Evolutionary conservation across 2,329 filamentous ascomycete species (phyloP).

Genomic region (Blastomyces percursus): DNA sequence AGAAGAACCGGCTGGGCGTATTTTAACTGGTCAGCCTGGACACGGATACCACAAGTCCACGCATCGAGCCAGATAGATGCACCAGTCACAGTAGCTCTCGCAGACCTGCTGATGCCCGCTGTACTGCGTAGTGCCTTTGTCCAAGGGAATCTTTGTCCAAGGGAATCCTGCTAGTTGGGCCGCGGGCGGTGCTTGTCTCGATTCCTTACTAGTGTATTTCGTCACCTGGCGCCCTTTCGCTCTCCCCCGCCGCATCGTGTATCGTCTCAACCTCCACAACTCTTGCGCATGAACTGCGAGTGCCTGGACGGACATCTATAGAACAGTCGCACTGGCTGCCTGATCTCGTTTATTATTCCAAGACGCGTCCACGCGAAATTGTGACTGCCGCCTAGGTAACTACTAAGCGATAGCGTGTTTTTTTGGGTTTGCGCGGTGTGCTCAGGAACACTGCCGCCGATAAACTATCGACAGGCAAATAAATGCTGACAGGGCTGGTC

Average conservation of each 20-base stretch:
- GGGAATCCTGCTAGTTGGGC: no score
- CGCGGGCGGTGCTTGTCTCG: neutral
- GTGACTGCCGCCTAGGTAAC: neutral
- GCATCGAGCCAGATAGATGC: neutral
- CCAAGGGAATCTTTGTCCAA: neutral
- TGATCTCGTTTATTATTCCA: neutral
- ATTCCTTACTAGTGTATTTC: neutral
- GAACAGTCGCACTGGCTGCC: neutral
- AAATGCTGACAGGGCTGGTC: neutral
- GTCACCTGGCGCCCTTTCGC: no score
- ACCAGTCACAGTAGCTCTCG: neutral
- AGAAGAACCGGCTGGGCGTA: neutral
- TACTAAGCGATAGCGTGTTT: neutral
- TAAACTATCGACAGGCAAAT: neutral
- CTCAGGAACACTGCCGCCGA: neutral
- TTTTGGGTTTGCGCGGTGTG: no score
- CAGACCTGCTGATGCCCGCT: neutral
- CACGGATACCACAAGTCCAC: neutral
- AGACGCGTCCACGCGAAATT: slow-evolving; percentile 2
- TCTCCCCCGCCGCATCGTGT: neutral
- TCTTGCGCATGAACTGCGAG: neutral
- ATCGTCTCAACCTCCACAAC: neutral
- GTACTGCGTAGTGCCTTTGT: neutral
- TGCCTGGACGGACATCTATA: neutral
- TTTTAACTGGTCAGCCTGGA: neutral